Evolutionary conservation across 75 land plant species (phyloP), one percentile per base, ranked within the genome.

Genomic region (Pinus albicaulis): DNA sequence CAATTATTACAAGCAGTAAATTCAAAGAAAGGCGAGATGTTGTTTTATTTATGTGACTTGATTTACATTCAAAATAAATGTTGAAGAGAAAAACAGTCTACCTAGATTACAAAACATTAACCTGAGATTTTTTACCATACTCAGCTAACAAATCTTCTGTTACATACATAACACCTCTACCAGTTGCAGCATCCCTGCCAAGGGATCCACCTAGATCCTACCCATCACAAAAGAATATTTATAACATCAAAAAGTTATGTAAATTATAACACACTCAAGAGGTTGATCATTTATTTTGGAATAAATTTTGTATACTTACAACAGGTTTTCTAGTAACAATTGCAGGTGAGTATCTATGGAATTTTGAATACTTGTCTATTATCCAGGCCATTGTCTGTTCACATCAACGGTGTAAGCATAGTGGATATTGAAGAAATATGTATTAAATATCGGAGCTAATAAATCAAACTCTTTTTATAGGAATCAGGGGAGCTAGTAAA

Each of bases 101-200:
- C 98, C 98, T 95, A 98, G 65, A 96, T 90, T 24, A 83, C 95
- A 78, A 92, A 96, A 4, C 84, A 81, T 77, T 89, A 80, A 41
- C 76, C 88, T 59, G 89, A 60, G 58, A 96, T 87, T 86, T 82
- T 68, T 88, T 87, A 28, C 95, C 95, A 82, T 92, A 77, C 58
- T 96, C 98, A 44, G 90, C 87, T 75, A 95, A 84, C 70, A 95
- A 79, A 36, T 94, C 94, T 77, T 93, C 94, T 26, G 98, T 90
- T 55, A 89, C 98, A 82, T 57, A 96, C 28, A 96, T 82, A 41
- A 96, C 98, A 70, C 99, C 99, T 76, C 99, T 82, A 57, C 99
- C 99, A 28, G 99, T 96, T 60, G 99, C 99, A 77, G 99, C 95
- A 11, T 96, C 99, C 56, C 99, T 88, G 59, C 99, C 99, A 34